Evolutionary conservation across 306 rosid genomes (phyloP).

Genomic region (Coriaria nepalensis): DNA sequence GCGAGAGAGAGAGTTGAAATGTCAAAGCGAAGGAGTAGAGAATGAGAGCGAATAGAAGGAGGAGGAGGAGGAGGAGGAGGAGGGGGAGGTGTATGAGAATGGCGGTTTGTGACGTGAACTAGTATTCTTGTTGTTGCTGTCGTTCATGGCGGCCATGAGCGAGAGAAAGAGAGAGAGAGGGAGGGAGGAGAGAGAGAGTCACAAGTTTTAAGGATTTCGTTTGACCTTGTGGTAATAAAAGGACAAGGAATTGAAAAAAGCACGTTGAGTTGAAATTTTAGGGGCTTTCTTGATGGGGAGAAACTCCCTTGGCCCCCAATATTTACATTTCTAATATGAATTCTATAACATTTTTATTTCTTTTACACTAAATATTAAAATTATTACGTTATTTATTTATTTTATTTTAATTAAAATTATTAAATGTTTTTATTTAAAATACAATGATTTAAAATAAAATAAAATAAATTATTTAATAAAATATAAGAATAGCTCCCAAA

Average conservation of each 20-base stretch:
- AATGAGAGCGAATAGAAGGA: neutral
- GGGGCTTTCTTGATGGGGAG: too few species aligned
- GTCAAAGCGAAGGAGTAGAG: slow-evolving; percentile 16
- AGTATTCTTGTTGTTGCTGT: slow-evolving; percentile 12
- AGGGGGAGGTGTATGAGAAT: neutral
- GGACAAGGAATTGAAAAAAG: slow-evolving; percentile 7
- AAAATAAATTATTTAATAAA: too few species aligned
- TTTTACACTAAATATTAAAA: too few species aligned
- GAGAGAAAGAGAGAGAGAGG: slow-evolving; percentile 2
- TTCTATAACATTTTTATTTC: too few species aligned
- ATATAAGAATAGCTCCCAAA: too few species aligned
- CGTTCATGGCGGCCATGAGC: slow-evolving; percentile 42
- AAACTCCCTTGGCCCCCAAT: too few species aligned
- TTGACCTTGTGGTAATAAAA: slow-evolving; percentile 20
- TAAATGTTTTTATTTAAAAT: too few species aligned
- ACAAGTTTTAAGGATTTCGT: slow-evolving; percentile 14
- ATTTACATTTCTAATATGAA: too few species aligned
- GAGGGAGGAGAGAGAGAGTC: neutral
- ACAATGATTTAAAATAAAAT: too few species aligned
- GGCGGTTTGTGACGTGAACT: slow-evolving; percentile 5
- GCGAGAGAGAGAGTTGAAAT: slow-evolving; percentile 9
- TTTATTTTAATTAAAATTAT: too few species aligned
- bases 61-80: slow-evolving; percentile 6
- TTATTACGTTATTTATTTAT: too few species aligned
- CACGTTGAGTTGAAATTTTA: slow-evolving; percentile 9